These are phyloP conservation scores for Starmerella tilneyi DNA, from an alignment of 805 yeast genomes.

Conservation along the genomic window DNA sequence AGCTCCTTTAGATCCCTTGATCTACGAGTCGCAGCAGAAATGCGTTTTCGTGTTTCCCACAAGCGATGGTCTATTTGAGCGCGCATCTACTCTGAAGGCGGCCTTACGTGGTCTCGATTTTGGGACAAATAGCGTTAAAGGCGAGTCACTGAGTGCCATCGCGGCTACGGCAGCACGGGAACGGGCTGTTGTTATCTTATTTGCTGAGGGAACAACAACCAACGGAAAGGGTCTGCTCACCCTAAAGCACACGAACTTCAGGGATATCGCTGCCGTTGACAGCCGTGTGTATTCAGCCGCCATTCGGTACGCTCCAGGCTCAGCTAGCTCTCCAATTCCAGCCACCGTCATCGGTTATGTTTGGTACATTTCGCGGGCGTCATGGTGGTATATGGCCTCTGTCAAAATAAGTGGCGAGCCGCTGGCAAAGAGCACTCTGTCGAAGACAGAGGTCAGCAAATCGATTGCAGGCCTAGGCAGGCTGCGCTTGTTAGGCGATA, in stretches of 20 bases:
- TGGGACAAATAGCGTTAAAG: background rate
- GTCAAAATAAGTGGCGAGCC: slow-evolving; percentile 29
- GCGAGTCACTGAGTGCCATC: slow-evolving; percentile 18
- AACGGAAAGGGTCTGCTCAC: slow-evolving; percentile 71
- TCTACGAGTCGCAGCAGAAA: slow-evolving; percentile 25
- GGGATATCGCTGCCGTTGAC: slow-evolving; percentile 11
- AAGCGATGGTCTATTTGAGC: slow-evolving; percentile 28
- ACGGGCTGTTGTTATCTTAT: slow-evolving; percentile 43
- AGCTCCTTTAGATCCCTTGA: slow-evolving; percentile 49
- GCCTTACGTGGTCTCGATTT: slow-evolving; percentile 21
- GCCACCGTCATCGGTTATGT: slow-evolving; percentile 25
- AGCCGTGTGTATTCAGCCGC: slow-evolving; percentile 26
- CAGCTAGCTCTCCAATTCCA: slow-evolving; percentile 32
- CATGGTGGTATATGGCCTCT: slow-evolving; percentile 27
- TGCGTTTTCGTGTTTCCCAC: slow-evolving; percentile 36
- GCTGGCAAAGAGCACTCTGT: slow-evolving; percentile 15
- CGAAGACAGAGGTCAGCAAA: slow-evolving; percentile 22
- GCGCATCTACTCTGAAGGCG: slow-evolving; percentile 17
- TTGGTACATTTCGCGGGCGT: slow-evolving; percentile 20
- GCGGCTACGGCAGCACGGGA: slow-evolving; percentile 27
- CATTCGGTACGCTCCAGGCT: slow-evolving; percentile 30
- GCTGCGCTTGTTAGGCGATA: slow-evolving; percentile 40
- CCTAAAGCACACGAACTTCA: slow-evolving; percentile 33
- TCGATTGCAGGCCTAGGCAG: slow-evolving; percentile 36
- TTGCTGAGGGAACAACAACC: slow-evolving; percentile 76